Evolutionary conservation across 2,329 filamentous ascomycete species (phyloP).

Genomic region (Exutisphaerella laricina): DNA sequence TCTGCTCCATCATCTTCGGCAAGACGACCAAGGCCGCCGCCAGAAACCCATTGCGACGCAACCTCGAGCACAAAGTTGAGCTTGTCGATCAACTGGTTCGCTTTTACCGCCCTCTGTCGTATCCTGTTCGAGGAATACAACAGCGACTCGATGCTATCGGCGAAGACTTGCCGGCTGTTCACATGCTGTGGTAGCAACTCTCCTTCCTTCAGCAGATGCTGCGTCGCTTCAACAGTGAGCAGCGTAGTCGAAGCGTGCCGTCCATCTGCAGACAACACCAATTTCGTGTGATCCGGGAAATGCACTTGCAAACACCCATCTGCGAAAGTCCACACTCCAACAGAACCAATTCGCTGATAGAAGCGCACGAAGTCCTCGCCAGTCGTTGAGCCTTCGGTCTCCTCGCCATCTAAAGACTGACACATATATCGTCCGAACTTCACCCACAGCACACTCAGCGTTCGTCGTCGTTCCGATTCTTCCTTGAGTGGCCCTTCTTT

Average conservation of each 20-base stretch:
- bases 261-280: conserved; percentile 70
- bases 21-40: conserved; percentile 59
- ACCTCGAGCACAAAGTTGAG: conserved; percentile 65
- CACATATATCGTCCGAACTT: conserved; percentile 68
- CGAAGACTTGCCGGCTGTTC: conserved; percentile 64
- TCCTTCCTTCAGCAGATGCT: conserved; percentile 58
- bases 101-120: conserved; percentile 53
- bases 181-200: conserved; percentile 59
- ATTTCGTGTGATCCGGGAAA: conserved; percentile 82
- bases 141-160: conserved; percentile 66
- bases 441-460: conserved; percentile 56
- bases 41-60: conserved; percentile 64
- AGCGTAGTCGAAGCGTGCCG: conserved; percentile 73
- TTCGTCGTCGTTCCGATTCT: conserved; percentile 47
- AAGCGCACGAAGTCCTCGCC: conserved; percentile 62
- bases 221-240: conserved; percentile 64
- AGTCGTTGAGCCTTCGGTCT: conserved; percentile 25
- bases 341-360: conserved; percentile 74
- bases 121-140: conserved; percentile 53
- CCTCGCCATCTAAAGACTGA: conserved; percentile 39
- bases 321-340: conserved; percentile 74
- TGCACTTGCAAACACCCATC: conserved; percentile 79
- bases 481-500: conserved; percentile 28
- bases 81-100: conserved; percentile 69
- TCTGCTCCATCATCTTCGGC: conserved; percentile 27